Conservation (phyloP, 2,329 filamentous ascomycete species). For the Stemphylium vesicarium region DNA sequence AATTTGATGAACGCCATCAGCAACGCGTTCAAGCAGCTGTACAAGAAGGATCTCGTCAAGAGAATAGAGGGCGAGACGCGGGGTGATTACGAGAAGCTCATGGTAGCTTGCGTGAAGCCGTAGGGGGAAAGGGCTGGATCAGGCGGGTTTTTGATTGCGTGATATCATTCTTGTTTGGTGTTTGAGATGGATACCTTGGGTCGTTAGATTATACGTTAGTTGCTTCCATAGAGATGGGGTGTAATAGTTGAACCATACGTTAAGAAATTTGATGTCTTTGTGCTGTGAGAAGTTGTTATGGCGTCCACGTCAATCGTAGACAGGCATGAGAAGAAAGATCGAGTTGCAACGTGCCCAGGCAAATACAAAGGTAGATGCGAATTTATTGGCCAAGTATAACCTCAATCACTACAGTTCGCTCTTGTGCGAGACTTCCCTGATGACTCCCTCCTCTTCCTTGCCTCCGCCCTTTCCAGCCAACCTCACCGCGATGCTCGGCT, state of each 20-base stretch:
- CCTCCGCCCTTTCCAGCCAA: constrained; percentile 29
- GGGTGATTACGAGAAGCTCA: constrained; percentile 77
- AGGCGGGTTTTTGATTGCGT: not conserved
- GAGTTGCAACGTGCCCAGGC: too few relatives aligned
- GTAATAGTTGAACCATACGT: too few relatives aligned
- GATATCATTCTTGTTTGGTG: constrained; percentile 4
- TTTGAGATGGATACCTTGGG: not conserved
- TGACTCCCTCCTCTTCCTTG: constrained; percentile 17
- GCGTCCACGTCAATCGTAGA: too few relatives aligned
- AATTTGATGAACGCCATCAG: constrained; percentile 78
- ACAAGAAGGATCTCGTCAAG: constrained; percentile 68
- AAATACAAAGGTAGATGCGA: too few relatives aligned
- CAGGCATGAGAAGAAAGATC: too few relatives aligned
- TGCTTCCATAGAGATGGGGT: too few relatives aligned
- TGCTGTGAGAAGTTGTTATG: too few relatives aligned
- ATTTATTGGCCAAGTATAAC: too few relatives aligned
- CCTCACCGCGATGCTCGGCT: constrained; percentile 37
- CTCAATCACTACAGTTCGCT: constrained; percentile 1
- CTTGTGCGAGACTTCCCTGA: constrained; percentile 7
- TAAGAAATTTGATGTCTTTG: too few relatives aligned
- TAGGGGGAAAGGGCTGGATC: not conserved
- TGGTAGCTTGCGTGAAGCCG: constrained; percentile 69
- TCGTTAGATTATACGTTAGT: not conserved
- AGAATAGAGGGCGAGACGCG: constrained; percentile 84
- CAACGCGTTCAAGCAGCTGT: constrained; percentile 75